Evolutionary conservation across 2,329 filamentous ascomycete species (phyloP).

Genomic region (Pseudocercospora eumusae): DNA sequence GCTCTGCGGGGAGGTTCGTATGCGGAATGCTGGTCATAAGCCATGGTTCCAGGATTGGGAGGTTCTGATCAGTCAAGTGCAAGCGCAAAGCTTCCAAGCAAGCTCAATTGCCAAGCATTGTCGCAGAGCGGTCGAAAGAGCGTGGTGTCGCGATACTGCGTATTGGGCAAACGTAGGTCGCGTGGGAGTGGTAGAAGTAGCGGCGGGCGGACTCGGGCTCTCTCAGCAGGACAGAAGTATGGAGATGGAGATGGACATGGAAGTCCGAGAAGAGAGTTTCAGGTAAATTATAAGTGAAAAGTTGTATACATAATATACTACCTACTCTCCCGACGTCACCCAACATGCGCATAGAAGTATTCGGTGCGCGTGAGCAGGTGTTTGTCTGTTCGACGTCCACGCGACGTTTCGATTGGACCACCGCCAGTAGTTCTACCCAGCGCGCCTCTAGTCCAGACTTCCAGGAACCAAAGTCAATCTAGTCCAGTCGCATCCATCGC

Average conservation of each 20-base stretch:
- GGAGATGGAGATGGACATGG: background rate
- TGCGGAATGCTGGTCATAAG: slow-evolving; percentile 31
- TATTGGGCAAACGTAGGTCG: background rate
- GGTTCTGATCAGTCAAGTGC: background rate
- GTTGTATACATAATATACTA: too few relatives aligned
- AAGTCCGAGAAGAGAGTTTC: background rate
- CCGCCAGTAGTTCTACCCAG: too few relatives aligned
- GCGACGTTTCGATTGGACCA: background rate
- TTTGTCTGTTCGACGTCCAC: background rate
- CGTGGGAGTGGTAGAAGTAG: background rate
- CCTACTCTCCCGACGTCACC: background rate
- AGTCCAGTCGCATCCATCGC: too few relatives aligned
- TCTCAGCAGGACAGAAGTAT: too few relatives aligned
- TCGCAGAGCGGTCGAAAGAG: background rate
- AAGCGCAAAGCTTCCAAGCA: background rate
- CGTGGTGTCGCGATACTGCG: background rate
- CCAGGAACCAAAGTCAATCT: too few relatives aligned
- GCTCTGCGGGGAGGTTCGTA: slow-evolving; percentile 30
- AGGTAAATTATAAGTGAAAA: slow-evolving; percentile 1
- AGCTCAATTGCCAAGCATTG: background rate
- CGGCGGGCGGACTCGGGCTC: background rate
- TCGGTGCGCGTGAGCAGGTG: background rate
- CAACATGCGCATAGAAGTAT: background rate
- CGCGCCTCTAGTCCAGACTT: background rate
- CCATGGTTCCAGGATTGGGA: slow-evolving; percentile 23